These are phyloP conservation scores for Phytophthora foliorum DNA, from an alignment of 352 stramenopile genomes.

Conservation along the genomic window DNA sequence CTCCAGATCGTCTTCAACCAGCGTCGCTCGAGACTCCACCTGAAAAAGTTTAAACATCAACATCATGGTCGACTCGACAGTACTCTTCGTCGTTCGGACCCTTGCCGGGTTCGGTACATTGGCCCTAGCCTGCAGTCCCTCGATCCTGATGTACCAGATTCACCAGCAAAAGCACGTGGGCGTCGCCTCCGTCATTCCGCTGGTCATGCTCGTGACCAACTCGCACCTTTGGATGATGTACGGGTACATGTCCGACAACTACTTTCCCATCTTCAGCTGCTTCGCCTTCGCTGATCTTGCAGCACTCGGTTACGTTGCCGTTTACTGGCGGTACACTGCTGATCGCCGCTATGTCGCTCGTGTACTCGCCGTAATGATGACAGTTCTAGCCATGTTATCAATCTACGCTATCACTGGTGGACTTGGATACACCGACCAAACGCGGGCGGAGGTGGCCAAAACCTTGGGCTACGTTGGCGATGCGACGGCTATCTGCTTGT, in stretches of 20 bases:
- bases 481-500: conserved; percentile 36
- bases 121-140: conserved; percentile 50
- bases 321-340: conserved; percentile 57
- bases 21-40: no score
- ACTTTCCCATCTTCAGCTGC: conserved; percentile 53
- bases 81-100: conserved; percentile 38
- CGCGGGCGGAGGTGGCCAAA: conserved; percentile 26
- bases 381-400: conserved; percentile 30
- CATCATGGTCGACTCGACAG: conserved; percentile 31
- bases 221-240: conserved; percentile 60
- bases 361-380: conserved; percentile 21
- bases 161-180: conserved; percentile 48
- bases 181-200: conserved; percentile 46
- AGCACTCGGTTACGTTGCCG: conserved; percentile 44
- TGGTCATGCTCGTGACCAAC: conserved; percentile 45
- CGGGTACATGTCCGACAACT: conserved; percentile 49
- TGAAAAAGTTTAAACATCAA: not conserved
- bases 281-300: conserved; percentile 42
- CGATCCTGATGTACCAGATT: conserved; percentile 49
- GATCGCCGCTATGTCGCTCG: conserved; percentile 37
- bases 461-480: conserved; percentile 40
- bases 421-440: conserved; percentile 39
- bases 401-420: conserved; percentile 48
- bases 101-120: conserved; percentile 40
- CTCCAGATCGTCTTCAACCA: not conserved